Percentiles rank a stretch among this genome's conserved stretches.
Conservation (phyloP, 345 rosid genomes). For the Draba incana region DNA sequence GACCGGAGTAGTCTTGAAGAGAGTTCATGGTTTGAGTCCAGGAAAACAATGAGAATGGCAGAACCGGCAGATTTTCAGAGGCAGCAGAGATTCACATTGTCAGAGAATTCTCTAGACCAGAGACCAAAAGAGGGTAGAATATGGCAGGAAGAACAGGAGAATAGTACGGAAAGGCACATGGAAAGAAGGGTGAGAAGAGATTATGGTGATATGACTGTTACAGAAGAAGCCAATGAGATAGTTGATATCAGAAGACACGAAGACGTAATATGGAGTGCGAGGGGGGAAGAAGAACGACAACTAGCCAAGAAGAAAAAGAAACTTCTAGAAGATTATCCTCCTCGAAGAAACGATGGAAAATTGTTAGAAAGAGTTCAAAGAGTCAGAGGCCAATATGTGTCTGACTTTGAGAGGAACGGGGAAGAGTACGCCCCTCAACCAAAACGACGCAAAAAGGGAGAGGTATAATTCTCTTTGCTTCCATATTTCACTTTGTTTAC, state of each 20-base stretch:
- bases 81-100: conserved; percentile 48
- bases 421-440: conserved; percentile 65
- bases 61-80: conserved; percentile 72
- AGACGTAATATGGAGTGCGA: conserved; percentile 70
- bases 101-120: conserved; percentile 54
- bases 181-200: conserved; percentile 58
- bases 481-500: conserved; percentile 4
- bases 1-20: conserved; percentile 78
- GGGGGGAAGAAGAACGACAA: conserved; percentile 79
- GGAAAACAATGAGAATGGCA: conserved; percentile 79
- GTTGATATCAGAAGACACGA: conserved; percentile 71
- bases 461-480: conserved; percentile 53
- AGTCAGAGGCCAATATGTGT: conserved; percentile 58
- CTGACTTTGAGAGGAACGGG: conserved; percentile 51
- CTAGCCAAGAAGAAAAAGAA: conserved; percentile 79
- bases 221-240: conserved; percentile 66
- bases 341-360: conserved; percentile 64
- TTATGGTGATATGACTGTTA: conserved; percentile 36
- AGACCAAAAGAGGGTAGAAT: conserved; percentile 65
- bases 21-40: conserved; percentile 59
- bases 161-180: conserved; percentile 58
- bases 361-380: conserved; percentile 66
- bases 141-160: conserved; percentile 82
- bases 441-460: conserved; percentile 91
- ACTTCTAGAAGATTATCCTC: conserved; percentile 60